Evolutionary conservation across 495 filamentous ascomycete species (phyloP).

Genomic region (Jackrogersella multiformis): DNA sequence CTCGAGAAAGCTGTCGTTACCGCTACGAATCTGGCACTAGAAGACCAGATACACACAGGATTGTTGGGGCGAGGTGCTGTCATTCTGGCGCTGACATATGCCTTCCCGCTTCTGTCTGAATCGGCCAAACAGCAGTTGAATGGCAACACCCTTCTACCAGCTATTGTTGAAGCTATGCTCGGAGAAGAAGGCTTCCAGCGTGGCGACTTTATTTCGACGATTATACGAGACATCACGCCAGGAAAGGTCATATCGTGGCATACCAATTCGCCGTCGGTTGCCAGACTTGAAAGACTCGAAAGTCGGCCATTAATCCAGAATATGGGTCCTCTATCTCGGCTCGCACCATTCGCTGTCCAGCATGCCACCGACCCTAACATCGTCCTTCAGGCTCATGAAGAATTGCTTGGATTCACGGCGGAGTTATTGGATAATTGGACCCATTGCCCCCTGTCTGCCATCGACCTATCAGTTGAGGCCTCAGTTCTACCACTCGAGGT

Average conservation of each 20-base stretch:
- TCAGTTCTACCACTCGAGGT: conserved; percentile 76
- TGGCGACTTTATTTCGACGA: conserved; percentile 80
- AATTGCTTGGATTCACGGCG: conserved; percentile 74
- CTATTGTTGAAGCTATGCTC: conserved; percentile 73
- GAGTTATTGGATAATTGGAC: conserved; percentile 84
- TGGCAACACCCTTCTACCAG: conserved; percentile 78
- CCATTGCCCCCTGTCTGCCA: conserved; percentile 80
- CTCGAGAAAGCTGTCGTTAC: conserved; percentile 80
- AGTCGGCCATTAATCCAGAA: conserved; percentile 77
- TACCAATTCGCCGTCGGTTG: conserved; percentile 65
- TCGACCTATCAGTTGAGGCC: conserved; percentile 80
- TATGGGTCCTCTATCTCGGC: conserved; percentile 79
- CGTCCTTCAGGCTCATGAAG: conserved; percentile 74
- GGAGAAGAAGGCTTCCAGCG: conserved; percentile 78
- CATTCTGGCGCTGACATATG: conserved; percentile 78
- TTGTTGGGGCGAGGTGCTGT: conserved; percentile 68
- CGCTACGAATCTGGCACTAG: conserved; percentile 80
- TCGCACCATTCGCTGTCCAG: conserved; percentile 78
- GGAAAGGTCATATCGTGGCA: conserved; percentile 79
- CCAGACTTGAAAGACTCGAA: conserved; percentile 64
- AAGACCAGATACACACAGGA: conserved; percentile 57
- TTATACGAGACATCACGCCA: conserved; percentile 77
- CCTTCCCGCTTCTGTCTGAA: conserved; percentile 77
- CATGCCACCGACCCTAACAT: conserved; percentile 66
- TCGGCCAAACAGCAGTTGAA: conserved; percentile 64